Base-by-base conservation (phyloP, 208 protist genomes). In the Strigomonas culicis region DNA sequence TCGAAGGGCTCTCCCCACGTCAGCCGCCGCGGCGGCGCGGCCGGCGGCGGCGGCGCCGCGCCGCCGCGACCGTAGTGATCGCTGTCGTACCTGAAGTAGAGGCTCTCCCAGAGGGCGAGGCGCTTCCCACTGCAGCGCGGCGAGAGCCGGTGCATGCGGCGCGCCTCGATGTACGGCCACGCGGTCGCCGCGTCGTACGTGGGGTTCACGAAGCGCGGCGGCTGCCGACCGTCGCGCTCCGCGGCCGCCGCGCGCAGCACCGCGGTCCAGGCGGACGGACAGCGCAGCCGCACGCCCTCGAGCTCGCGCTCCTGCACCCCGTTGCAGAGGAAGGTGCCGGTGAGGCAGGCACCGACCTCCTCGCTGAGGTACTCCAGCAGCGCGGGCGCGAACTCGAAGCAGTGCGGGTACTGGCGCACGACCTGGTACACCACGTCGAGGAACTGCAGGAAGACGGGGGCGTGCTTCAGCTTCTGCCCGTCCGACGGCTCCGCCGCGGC, bases 401-500 rank as follows among this genome's bases (percentile, higher is more conserved):
- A 55, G 21, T 66, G 66, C 11, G 97, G 97, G 60, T 89, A 97
- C 78, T 99, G 97, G 8, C 75, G 77, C 8, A 86, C 53, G 11
- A 99, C 39, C 56, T 99, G 98, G 65, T 81, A 98, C 25, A 99
- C 93, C 52, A 87, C 91, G 62, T 99, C 97, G 36, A 99, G 74
- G 63, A 93, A 99, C 73, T 99, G 97, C 13, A 93, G 56, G 63
- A 98, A 98, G 46, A 99, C 91, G 21, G 97, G 97, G 4, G 95
- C 90, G 4, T 69, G 64, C 58, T 98, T 79, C 8, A 89, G 72
- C 44, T 78, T 41, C 46, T 63, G 34, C 6, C 27, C 21, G 17
- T 34, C 41, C 39, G 17, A 32, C 11, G 24, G 39, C 13, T 39
- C 59, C 28, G 8, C 46, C 43, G 39, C 31, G 53, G 61, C 44